Percentiles rank a stretch among this genome's conserved stretches.
Evolutionary conservation across 495 filamentous ascomycete genomes (phyloP).

Genomic region (Daldinia bambusicola): DNA sequence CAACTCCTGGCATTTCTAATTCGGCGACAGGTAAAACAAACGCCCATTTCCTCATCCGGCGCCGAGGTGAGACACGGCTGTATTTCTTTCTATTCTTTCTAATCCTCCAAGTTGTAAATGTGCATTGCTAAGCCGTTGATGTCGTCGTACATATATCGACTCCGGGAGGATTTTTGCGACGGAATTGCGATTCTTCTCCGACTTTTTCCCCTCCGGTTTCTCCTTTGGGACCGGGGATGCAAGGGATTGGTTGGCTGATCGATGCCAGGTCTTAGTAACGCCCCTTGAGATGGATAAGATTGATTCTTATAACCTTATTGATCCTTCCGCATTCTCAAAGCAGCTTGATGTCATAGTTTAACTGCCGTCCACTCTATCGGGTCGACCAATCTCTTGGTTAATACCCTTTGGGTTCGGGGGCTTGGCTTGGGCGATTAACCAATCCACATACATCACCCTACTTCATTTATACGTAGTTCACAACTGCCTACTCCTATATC

Average conservation of each 20-base stretch:
- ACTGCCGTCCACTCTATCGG: not conserved
- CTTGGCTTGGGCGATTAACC: not conserved
- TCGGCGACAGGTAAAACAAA: slow-evolving; percentile 2
- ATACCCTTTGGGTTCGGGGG: not conserved
- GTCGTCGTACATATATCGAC: not conserved
- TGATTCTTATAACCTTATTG: slow-evolving; percentile 1
- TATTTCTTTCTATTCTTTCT: not conserved
- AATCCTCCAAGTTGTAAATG: not conserved
- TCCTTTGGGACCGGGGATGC: slow-evolving; percentile 23
- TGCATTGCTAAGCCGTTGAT: not conserved
- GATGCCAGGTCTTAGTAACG: not conserved
- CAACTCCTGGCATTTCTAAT: not conserved
- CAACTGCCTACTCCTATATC: not conserved
- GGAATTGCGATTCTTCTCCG: not conserved
- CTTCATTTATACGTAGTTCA: not conserved
- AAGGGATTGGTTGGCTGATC: not conserved
- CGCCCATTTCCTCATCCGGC: not conserved
- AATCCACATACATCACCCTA: not conserved
- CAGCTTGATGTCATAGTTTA: not conserved
- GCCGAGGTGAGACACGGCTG: not conserved
- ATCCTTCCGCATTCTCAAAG: not conserved
- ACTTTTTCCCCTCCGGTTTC: slow-evolving; percentile 16
- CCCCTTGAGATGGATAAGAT: not conserved
- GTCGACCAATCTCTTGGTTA: too few species aligned
- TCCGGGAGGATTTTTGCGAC: not conserved